Evolutionary conservation across 371 early-diverging fungal genomes (phyloP).

Genomic region (Mucor sp.): DNA sequence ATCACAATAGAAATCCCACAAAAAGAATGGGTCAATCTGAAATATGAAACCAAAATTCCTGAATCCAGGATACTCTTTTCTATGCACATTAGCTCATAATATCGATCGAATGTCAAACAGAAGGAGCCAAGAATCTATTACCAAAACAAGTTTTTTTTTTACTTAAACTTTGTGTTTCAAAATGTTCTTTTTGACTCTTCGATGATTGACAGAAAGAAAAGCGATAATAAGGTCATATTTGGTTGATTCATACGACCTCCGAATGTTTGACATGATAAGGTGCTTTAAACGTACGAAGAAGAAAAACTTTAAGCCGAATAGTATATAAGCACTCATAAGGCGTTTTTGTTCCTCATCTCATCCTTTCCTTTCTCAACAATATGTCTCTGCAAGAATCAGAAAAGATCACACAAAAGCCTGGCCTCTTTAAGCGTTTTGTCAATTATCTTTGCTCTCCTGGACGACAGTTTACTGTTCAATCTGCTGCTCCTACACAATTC

Average conservation of each 20-base stretch:
- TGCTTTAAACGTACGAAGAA: not conserved
- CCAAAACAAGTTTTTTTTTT: too few species aligned
- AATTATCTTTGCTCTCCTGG: slow-evolving; percentile 15
- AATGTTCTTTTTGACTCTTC: not conserved
- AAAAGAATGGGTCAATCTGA: not conserved
- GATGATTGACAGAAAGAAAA: not conserved
- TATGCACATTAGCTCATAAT: not conserved
- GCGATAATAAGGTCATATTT: not conserved
- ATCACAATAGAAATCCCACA: not conserved
- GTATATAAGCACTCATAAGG: not conserved
- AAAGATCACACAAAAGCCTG: not conserved
- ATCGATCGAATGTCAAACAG: not conserved
- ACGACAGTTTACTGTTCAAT: slow-evolving; percentile 13
- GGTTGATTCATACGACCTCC: not conserved
- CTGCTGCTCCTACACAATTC: slow-evolving; percentile 20
- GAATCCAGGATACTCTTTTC: not conserved
- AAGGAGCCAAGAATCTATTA: not conserved
- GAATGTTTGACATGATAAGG: not conserved
- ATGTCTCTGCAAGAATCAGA: not conserved
- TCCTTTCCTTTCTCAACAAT: not conserved
- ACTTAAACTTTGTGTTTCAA: not conserved
- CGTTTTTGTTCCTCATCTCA: not conserved
- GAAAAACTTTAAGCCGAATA: not conserved
- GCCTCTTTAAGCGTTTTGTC: not conserved
- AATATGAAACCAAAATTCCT: not conserved